Evolutionary conservation across 371 early-diverging fungal genomes (phyloP), one percentile per base, ranked within the genome.

Genomic region (Choanephora cucurbitarum): DNA sequence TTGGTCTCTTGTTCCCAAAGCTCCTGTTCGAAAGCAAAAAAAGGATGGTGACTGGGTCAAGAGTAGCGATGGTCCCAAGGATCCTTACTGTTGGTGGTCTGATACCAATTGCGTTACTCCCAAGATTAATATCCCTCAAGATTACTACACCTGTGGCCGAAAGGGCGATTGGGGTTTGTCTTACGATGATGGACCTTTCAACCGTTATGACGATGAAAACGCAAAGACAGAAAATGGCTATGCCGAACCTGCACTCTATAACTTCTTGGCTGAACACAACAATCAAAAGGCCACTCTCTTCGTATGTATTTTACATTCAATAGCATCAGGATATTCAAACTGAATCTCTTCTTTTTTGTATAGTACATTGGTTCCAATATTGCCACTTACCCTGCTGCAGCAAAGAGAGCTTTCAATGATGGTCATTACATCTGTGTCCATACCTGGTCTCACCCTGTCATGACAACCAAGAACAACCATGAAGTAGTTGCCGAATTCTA

Each of bases 381-480:
- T 13, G 55, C 57, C 1, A 67, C 54, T 28, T 70, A 57, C 40
- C 77, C 77, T 40, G 69, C 66, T 32, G 73, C 73, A 40, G 77
- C 72, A 10, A 62, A 67, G 40, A 69, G 71, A 50, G 77, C 73
- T 45, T 48, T 77, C 14, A 64, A 66, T 42, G 70, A 72, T 52
- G 74, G 80, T n/a, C 72, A 77, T 37, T 54, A 55, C 13, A 58
- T 82, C 39, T 74, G 77, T 37, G 60, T 70, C 17, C 83, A 82
- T 49, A 80, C 82, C 17, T 82, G 81, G 81, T 70, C 77, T 11
- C 87, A 87, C 57, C 80, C 76, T 22, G 55, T 58, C 15, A 68
- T 84, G 72, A 80, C 84, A 17, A 66, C 78, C 11, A 53, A 69
- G 22, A 66, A 72, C 39, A 80, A 77, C 54, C 76, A 77, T 13